Evolutionary conservation across 1,139 yeast species (phyloP), one percentile per base, ranked within the genome.

Genomic region (Suhomyces coccinellae): DNA sequence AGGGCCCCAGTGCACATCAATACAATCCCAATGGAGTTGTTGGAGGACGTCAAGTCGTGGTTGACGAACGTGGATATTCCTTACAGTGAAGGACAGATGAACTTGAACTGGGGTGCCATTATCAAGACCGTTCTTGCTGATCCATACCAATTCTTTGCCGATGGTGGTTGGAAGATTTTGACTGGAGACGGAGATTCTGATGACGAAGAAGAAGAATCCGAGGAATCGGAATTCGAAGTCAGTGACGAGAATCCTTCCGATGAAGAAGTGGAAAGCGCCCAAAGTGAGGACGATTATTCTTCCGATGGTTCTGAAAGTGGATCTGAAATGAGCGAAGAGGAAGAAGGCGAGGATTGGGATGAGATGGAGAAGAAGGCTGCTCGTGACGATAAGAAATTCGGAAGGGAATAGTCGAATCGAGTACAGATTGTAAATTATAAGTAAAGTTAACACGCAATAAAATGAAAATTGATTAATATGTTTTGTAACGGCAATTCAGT

Each of bases 101-200:
- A 91, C 71, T 83, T 93, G 78, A 90, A 90, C 69, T 93, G 99
- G 99, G 77, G 83, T 13, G 85, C 91, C 32, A 91, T 93, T 63
- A 93, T 95, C 97, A 91, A 90, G 69, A 90, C 97, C 0, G 83
- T 93, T 48, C 82, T 80, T 55, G 84, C 91, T 10, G 98, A 93
- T 65, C 98, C 99, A 14, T 89, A 89, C 63, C 95, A 89, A 62
- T 93, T 93, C 70, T 93, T 91, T 66, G 76, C 82, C 34, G 93
- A 87, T 59, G 99, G 99, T 44, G 98, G 99, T 44, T 93, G 99
- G 99, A 79, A 83, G 34, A 89, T 93, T 79, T 79, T 93, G 64
- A 85, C 89, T 17, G 85, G 85, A 27, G 81, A 77, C 35, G 84
- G 85, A 10, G 85, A 80, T 45, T 80, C 80, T 35, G 87, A 79